Evolutionary conservation across 129 eudicot species (phyloP).

Genomic region (Daucus carota): DNA sequence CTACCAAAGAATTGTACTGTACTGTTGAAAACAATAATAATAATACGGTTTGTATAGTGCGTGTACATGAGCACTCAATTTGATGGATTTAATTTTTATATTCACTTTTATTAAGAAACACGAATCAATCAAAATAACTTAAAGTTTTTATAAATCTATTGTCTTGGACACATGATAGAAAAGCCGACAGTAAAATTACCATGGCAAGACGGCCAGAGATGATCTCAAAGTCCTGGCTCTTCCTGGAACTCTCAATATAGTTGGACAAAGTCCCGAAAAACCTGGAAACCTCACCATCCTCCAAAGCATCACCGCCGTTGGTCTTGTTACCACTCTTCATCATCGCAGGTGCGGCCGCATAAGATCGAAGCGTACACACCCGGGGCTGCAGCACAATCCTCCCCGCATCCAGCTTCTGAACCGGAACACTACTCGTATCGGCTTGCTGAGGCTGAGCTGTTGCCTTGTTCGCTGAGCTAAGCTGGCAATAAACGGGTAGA

Average conservation of each 20-base stretch:
- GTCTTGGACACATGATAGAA: no score
- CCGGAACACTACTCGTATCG: slow-evolving; percentile 23
- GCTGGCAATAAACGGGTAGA: slow-evolving; percentile 44
- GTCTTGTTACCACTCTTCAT: slow-evolving; percentile 26
- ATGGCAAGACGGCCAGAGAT: slow-evolving; percentile 93
- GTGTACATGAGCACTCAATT: no score
- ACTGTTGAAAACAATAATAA: no score
- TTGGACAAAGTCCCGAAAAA: slow-evolving; percentile 66
- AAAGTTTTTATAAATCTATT: no score
- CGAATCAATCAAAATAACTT: no score
- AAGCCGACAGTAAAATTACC: slow-evolving; percentile 36
- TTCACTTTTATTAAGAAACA: no score
- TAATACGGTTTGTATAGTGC: no score
- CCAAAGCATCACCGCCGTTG: slow-evolving; percentile 14
- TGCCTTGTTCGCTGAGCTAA: slow-evolving; percentile 31
- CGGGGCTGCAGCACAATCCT: slow-evolving; percentile 82
- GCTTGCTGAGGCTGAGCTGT: slow-evolving; percentile 14
- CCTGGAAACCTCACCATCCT: slow-evolving; percentile 39
- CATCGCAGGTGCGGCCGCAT: slow-evolving; percentile 48
- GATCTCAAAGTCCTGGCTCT: slow-evolving; percentile 81
- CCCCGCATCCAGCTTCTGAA: slow-evolving; percentile 35
- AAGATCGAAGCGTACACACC: slow-evolving; percentile 75
- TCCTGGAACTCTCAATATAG: slow-evolving; percentile 80
- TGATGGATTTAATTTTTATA: no score
- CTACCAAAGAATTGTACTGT: no score